These are phyloP conservation scores for Teratosphaeria nubilosa DNA, from an alignment of 2,329 filamentous ascomycete species.

Conservation along the genomic window DNA sequence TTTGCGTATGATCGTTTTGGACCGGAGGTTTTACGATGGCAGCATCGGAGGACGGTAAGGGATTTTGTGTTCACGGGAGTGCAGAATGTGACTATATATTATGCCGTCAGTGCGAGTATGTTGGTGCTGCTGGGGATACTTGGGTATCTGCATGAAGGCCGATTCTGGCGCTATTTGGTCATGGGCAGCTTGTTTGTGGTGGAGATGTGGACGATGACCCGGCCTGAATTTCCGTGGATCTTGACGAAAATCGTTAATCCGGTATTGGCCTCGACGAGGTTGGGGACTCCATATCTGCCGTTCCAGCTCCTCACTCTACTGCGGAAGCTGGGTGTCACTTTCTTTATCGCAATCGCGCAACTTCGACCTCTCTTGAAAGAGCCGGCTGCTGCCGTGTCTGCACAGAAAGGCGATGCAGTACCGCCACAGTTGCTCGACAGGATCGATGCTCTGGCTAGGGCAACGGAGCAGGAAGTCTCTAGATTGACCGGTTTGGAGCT, in stretches of 20 bases:
- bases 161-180: constrained; percentile 44
- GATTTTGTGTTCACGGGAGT: constrained; percentile 65
- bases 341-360: constrained; percentile 76
- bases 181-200: constrained; percentile 46
- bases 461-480: constrained; percentile 58
- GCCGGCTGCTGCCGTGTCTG: constrained; percentile 6
- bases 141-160: constrained; percentile 58
- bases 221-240: constrained; percentile 36
- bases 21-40: constrained; percentile 57
- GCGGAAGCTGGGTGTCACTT: constrained; percentile 64
- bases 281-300: constrained; percentile 59
- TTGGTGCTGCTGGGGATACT: constrained; percentile 54
- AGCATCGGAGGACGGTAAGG: constrained; percentile 54
- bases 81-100: constrained; percentile 51
- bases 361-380: constrained; percentile 57
- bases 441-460: constrained; percentile 49
- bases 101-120: constrained; percentile 46
- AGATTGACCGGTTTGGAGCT: constrained; percentile 68
- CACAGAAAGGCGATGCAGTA: constrained; percentile 20
- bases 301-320: constrained; percentile 73
- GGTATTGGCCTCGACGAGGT: constrained; percentile 29
- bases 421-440: constrained; percentile 56
- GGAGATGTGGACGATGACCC: constrained; percentile 48
- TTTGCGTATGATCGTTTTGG: constrained; percentile 90
- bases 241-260: constrained; percentile 40